These are phyloP conservation scores for Ceratocystis albifundus DNA, from an alignment of 2,329 filamentous ascomycete genomes.

Conservation along the genomic window DNA sequence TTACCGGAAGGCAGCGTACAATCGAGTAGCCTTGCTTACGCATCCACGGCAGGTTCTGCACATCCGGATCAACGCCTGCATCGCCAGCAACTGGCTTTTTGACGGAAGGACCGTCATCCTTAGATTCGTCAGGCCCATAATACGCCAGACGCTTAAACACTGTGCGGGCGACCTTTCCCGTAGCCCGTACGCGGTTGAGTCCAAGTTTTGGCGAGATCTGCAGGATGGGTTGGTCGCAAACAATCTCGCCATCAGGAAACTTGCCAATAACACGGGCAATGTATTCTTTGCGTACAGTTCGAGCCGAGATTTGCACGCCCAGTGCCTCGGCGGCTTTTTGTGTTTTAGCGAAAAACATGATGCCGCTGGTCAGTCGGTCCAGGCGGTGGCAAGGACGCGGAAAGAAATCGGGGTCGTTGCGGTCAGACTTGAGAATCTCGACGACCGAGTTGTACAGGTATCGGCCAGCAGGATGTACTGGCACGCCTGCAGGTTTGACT, in stretches of 20 bases:
- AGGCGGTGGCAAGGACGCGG: slow-evolving; percentile 77
- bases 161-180: slow-evolving; percentile 78
- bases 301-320: slow-evolving; percentile 60
- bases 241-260: slow-evolving; percentile 81
- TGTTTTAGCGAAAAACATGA: slow-evolving; percentile 96
- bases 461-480: slow-evolving; percentile 86
- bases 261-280: slow-evolving; percentile 79
- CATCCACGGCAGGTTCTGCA: slow-evolving; percentile 34
- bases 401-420: slow-evolving; percentile 40
- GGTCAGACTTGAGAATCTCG: slow-evolving; percentile 80
- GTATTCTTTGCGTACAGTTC: slow-evolving; percentile 91
- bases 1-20: slow-evolving; percentile 85
- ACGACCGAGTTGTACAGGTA: slow-evolving; percentile 94
- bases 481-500: slow-evolving; percentile 89
- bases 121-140: slow-evolving; percentile 48
- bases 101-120: slow-evolving; percentile 26
- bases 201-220: slow-evolving; percentile 91
- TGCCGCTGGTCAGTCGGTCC: slow-evolving; percentile 83
- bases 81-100: slow-evolving; percentile 17
- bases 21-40: slow-evolving; percentile 78
- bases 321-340: slow-evolving; percentile 66
- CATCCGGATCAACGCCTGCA: slow-evolving; percentile 23
- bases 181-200: slow-evolving; percentile 85
- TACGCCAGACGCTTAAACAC: slow-evolving; percentile 91
- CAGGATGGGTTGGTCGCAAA: slow-evolving; percentile 88